Evolutionary conservation across 768 basidiomycete genomes (phyloP).

Genomic region (Trametopsis cervina): DNA sequence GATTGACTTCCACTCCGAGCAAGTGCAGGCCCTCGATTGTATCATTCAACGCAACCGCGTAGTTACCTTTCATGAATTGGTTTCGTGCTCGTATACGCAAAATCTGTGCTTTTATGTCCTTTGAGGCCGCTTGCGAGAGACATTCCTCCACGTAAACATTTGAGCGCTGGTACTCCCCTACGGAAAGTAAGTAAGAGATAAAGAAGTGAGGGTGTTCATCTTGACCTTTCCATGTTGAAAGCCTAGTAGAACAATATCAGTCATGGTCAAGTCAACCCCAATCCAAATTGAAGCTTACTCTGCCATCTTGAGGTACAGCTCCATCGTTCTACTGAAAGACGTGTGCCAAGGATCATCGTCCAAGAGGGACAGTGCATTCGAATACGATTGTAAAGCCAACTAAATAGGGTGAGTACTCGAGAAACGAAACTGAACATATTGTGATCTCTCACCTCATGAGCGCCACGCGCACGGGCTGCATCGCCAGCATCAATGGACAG

Average conservation of each 20-base stretch:
- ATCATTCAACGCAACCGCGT: slow-evolving; percentile 47
- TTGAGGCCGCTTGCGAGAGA: slow-evolving; percentile 36
- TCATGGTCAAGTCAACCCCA: neutral
- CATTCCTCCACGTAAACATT: slow-evolving; percentile 51
- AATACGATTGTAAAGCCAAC: slow-evolving; percentile 58
- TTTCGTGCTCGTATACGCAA: slow-evolving; percentile 58
- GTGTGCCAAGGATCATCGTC: slow-evolving; percentile 46
- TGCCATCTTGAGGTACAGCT: slow-evolving; percentile 49
- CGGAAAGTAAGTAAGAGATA: slow-evolving; percentile 3
- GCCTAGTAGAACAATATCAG: slow-evolving; percentile 25
- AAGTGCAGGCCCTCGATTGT: slow-evolving; percentile 52
- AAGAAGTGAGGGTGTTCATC: neutral
- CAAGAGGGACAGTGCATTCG: slow-evolving; percentile 51
- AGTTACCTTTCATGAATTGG: slow-evolving; percentile 54
- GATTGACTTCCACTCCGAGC: slow-evolving; percentile 55
- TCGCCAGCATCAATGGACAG: slow-evolving; percentile 64
- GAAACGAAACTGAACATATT: neutral
- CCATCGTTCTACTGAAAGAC: slow-evolving; percentile 42
- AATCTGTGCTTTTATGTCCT: slow-evolving; percentile 50
- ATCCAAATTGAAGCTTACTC: slow-evolving; percentile 38
- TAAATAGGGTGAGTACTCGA: slow-evolving; percentile 18
- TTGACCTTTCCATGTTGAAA: slow-evolving; percentile 60
- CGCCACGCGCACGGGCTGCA: slow-evolving; percentile 64
- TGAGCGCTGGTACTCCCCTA: slow-evolving; percentile 49
- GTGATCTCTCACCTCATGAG: slow-evolving; percentile 51